A percentile compares a stretch with the other conserved stretches of the same genome.
These are phyloP conservation scores for Mortierella hygrophila DNA, from an alignment of 192 early-diverging fungal genomes.

Conservation along the genomic window DNA sequence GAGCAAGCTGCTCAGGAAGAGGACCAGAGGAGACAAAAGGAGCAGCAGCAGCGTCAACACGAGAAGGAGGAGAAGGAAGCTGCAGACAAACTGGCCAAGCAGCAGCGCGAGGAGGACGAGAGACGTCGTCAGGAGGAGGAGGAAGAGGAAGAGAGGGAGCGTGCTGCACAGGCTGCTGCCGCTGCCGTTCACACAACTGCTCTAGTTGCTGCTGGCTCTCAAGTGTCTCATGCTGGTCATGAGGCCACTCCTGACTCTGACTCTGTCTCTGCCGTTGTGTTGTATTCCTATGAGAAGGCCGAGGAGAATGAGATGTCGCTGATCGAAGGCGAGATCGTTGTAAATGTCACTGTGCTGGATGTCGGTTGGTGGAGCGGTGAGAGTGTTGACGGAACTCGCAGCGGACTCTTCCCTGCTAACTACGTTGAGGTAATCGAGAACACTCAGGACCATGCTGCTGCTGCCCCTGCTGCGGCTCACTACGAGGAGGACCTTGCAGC, in stretches of 20 bases:
- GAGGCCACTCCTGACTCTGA: slow-evolving; percentile 6
- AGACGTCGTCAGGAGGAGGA: slow-evolving; percentile 25
- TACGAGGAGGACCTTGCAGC: slow-evolving; percentile 15
- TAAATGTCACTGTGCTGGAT: slow-evolving; percentile 80
- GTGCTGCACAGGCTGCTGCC: not conserved
- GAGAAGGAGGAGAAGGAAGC: slow-evolving; percentile 50
- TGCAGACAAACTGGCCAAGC: slow-evolving; percentile 15
- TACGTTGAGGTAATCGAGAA: slow-evolving; percentile 67
- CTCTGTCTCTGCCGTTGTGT: slow-evolving; percentile 66
- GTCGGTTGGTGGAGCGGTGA: slow-evolving; percentile 94
- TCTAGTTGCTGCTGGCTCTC: not conserved
- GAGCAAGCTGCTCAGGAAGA: slow-evolving; percentile 30
- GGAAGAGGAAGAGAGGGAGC: slow-evolving; percentile 5
- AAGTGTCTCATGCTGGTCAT: slow-evolving; percentile 13
- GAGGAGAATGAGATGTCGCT: slow-evolving; percentile 89
- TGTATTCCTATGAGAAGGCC: slow-evolving; percentile 79
- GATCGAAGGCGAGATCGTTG: slow-evolving; percentile 84
- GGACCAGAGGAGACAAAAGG: slow-evolving; percentile 48
- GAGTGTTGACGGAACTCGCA: slow-evolving; percentile 73
- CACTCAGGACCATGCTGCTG: slow-evolving; percentile 10
- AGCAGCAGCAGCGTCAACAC: slow-evolving; percentile 37
- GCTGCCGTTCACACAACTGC: slow-evolving; percentile 15
- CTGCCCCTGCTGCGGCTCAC: slow-evolving; percentile 14
- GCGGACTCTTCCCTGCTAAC: slow-evolving; percentile 85
- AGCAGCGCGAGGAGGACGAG: slow-evolving; percentile 39